Base-by-base conservation (phyloP, 257 asterid species). In the Nicotiana attenuata region DNA sequence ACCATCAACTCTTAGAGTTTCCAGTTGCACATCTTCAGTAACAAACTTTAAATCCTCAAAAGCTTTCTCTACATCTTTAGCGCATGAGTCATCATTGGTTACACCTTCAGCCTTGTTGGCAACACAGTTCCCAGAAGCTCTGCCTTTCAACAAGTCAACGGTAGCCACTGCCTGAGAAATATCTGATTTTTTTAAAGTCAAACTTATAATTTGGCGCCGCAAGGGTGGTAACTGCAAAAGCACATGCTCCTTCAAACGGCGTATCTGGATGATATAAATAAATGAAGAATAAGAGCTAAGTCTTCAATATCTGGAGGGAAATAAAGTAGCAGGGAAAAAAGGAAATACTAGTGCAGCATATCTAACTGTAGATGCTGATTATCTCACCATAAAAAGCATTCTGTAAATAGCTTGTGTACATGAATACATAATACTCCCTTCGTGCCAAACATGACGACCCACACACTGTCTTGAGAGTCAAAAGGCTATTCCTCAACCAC, bases 211-310 rank as follows among this genome's bases (percentile, higher is more conserved):
- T 87, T 96, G 96, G 67, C 99, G 97, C 26, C 95, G 97, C 89
- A 89, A 89, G 71, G 99, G 97, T 24, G 98, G 99, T 80, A 96
- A 87, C 88, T 96, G 94, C 35, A 89, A 89, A 87, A 94, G 84
- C 78, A 96, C 98, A 41, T 96, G 97, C 85, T 92, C 93, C 93
- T 96, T 96, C 76, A 96, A 86, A 83, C 99, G 99, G 73, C 99
- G 89, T 86, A 94, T 92, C 99, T 96, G 92, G 81, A 80, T 73
- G 24, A 83, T 63, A 77, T 60, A 79, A 52, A 83, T 71, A 78
- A 50, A 57, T 35, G 20, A 82, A 78, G 45, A 81, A 68, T 61
- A 82, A 61, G 31, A 53, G 59, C 20, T 29, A 47, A 20, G 78
- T 66, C 22, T 78, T 71, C 78, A 78, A 75, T 63, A 79, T 66